Evolutionary conservation across 805 yeast species (phyloP).

Genomic region (Blastobotrys mokoenaii): DNA sequence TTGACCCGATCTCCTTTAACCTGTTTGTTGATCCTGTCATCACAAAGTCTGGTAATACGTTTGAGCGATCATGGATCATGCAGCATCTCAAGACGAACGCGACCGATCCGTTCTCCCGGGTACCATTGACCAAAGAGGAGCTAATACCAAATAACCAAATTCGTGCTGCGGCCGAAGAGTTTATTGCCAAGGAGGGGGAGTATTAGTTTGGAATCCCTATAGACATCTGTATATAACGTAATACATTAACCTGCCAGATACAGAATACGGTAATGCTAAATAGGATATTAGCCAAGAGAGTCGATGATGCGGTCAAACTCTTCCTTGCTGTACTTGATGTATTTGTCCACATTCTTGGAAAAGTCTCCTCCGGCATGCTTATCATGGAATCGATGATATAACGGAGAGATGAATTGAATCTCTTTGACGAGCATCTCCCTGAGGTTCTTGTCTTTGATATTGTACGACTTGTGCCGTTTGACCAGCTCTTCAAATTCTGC

Average conservation of each 20-base stretch:
- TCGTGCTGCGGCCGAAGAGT: constrained; percentile 31
- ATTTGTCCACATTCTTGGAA: constrained; percentile 61
- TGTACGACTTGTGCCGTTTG: constrained; percentile 53
- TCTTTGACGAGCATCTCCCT: constrained; percentile 60
- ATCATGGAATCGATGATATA: constrained; percentile 78
- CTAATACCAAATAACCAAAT: constrained; percentile 35
- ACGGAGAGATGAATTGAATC: constrained; percentile 65
- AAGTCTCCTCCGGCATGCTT: constrained; percentile 64
- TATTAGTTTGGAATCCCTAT: neutral
- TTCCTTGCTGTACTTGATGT: constrained; percentile 49
- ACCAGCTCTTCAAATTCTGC: constrained; percentile 73
- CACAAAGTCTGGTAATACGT: constrained; percentile 37
- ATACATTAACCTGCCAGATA: neutral
- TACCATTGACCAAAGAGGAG: constrained; percentile 28
- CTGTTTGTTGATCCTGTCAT: constrained; percentile 37
- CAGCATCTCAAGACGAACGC: constrained; percentile 31
- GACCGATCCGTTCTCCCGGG: constrained; percentile 37
- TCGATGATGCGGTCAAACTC: constrained; percentile 34
- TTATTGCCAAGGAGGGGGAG: constrained; percentile 9
- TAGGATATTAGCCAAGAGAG: constrained; percentile 20
- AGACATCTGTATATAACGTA: neutral
- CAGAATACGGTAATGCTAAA: neutral
- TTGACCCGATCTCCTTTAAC: constrained; percentile 36
- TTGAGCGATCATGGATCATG: constrained; percentile 33
- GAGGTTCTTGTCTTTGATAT: constrained; percentile 58